Evolutionary conservation across 768 basidiomycete genomes (phyloP).

Genomic region (Trametes cubensis): DNA sequence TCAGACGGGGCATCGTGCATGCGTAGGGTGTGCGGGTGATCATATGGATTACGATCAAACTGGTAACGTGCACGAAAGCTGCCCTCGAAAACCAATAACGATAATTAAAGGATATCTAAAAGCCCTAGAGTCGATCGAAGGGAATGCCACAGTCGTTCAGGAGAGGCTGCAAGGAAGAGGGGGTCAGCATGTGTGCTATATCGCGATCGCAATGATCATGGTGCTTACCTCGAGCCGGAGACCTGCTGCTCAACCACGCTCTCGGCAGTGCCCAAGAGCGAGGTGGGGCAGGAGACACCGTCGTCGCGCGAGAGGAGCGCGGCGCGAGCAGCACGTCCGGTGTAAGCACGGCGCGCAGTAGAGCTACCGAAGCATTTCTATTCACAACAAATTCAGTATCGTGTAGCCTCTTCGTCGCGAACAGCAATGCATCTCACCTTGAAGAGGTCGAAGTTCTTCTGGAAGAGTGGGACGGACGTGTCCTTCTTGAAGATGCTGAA

Average conservation of each 20-base stretch:
- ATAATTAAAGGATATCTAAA: conserved; percentile 20
- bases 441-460: conserved; percentile 31
- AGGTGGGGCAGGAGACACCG: conserved; percentile 4
- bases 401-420: background rate
- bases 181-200: background rate
- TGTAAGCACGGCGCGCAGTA: conserved; percentile 17
- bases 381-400: background rate
- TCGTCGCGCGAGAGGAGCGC: conserved; percentile 3
- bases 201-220: too few species aligned
- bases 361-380: conserved; percentile 28
- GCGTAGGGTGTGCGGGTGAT: conserved; percentile 15
- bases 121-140: conserved; percentile 16
- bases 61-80: conserved; percentile 13
- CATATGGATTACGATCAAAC: conserved; percentile 20
- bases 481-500: conserved; percentile 28
- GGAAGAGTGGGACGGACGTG: conserved; percentile 26
- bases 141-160: conserved; percentile 15
- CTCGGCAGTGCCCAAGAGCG: background rate
- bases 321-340: conserved; percentile 7
- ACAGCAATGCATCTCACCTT: conserved; percentile 25
- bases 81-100: conserved; percentile 18
- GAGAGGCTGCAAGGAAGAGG: background rate
- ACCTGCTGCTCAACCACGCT: conserved; percentile 15
- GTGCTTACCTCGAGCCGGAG: conserved; percentile 14
- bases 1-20: background rate